Base-by-base conservation (phyloP, 257 asterid species). In the Petunia axillaris region DNA sequence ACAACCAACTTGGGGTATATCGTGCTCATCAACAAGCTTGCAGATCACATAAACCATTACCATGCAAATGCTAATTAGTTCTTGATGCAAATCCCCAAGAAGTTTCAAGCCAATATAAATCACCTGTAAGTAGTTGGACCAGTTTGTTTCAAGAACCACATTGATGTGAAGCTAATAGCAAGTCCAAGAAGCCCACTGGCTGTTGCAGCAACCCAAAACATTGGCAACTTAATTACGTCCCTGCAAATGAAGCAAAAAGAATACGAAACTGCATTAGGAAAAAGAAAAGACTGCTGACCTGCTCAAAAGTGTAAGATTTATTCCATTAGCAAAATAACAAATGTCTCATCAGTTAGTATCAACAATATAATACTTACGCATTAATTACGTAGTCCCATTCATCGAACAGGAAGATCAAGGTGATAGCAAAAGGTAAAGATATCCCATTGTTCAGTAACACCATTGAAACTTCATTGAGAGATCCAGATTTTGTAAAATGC, bases 91-190 rank as follows among this genome's bases (percentile, higher is more conserved):
- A 16, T 25, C 71, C 35, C 15, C 0, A 16, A 16, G 60, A 60
- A 43, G 55, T 50, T 36, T 50, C 43, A 36, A 35, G 78, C 35
- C 36, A 73, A 46, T 16, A 43, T 50, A 62, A 58, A 11, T 77
- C 78, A 84, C 91, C 91, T 88, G 85, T 88, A 88, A 60, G 91
- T 88, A 41, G 91, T 88, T 64, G 91, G 91, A 52, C 89, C 80
- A 46, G 91, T 86, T 81, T 88, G 89, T 80, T 82, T 76, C 78
- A 88, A 81, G 75, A 88, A 88, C 91, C 91, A 88, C 87, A 88
- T 86, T 8, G 91, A 86, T 46, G 88, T 82, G 86, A 88, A 88
- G 85, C 91, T 88, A 71, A 88, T 84, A 84, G 91, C 87, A 14
- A 88, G 85, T 3, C 91, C 91, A 75, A 88, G 84, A 64, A 88